Conservation (phyloP, 345 rosid species). For the Capsella bursapastoris region DNA sequence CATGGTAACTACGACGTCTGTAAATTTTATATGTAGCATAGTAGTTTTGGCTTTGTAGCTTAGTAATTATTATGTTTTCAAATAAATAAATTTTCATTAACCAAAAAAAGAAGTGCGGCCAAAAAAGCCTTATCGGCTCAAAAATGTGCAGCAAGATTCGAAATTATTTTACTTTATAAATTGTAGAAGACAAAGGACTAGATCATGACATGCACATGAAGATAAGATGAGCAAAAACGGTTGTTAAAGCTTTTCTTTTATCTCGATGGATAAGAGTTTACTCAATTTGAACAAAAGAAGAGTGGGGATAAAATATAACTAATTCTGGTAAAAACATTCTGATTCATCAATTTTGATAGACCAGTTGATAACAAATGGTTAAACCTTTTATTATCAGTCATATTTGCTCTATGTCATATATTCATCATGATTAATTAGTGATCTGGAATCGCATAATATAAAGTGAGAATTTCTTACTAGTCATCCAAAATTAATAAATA, state of each 20-base stretch:
- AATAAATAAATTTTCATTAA: not conserved
- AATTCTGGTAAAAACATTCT: constrained; percentile 26
- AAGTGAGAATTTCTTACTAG: constrained; percentile 7
- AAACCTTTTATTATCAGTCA: constrained; percentile 4
- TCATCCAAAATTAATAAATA: not conserved
- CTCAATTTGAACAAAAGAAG: constrained; percentile 10
- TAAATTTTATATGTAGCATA: not conserved
- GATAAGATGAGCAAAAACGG: constrained; percentile 13
- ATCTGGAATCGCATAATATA: not conserved
- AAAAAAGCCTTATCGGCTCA: constrained; percentile 6
- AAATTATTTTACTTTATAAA: not conserved
- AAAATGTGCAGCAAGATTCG: constrained; percentile 17
- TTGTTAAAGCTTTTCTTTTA: constrained; percentile 24
- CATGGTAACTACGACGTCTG: not conserved
- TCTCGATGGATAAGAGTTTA: constrained; percentile 32
- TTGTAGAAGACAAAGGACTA: constrained; percentile 18
- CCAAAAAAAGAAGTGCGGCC: not conserved
- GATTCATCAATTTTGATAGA: constrained; percentile 10
- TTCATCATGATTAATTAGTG: constrained; percentile 9
- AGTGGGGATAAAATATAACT: constrained; percentile 21
- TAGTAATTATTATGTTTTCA: constrained; percentile 8
- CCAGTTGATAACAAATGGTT: constrained; percentile 10
- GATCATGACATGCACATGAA: constrained; percentile 30
- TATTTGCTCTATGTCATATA: constrained; percentile 9
- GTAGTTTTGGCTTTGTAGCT: not conserved